A percentile compares a stretch with the other conserved stretches of the same genome.
Conservation (phyloP, 2,329 filamentous ascomycete genomes). For the Venturia effusa region DNA sequence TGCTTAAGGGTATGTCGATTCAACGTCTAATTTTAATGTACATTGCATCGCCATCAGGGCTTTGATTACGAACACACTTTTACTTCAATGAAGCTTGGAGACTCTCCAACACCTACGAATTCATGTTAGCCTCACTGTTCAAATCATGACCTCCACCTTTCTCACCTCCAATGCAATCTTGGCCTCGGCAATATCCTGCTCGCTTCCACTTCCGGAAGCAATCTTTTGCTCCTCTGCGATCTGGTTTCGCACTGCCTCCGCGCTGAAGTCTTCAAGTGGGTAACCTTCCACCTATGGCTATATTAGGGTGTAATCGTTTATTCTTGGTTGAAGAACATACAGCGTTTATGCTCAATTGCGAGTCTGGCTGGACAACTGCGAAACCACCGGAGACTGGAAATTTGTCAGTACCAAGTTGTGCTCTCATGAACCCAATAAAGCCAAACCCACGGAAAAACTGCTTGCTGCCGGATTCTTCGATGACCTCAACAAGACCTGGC, state of each 20-base stretch:
- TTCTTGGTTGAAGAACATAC: slow-evolving; percentile 22
- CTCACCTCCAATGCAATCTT: slow-evolving; percentile 97
- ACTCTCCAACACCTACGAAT: slow-evolving; percentile 63
- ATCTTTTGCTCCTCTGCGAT: slow-evolving; percentile 95
- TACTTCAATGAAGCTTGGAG: slow-evolving; percentile 75
- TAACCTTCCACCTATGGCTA: slow-evolving; percentile 63
- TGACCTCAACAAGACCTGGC: slow-evolving; percentile 87
- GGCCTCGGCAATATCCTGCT: slow-evolving; percentile 95
- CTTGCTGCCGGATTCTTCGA: slow-evolving; percentile 87
- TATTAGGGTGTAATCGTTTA: not conserved
- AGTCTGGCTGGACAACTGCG: slow-evolving; percentile 92
- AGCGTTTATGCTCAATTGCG: slow-evolving; percentile 92
- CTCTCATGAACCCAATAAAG: not conserved
- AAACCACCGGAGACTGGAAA: slow-evolving; percentile 83
- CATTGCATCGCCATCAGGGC: not conserved
- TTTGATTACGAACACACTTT: slow-evolving; percentile 15
- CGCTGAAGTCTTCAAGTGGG: slow-evolving; percentile 90
- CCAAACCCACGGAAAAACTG: slow-evolving; percentile 83
- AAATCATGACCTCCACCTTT: slow-evolving; percentile 15
- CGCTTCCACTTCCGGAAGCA: slow-evolving; percentile 77
- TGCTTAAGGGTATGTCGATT: not conserved
- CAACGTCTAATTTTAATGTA: slow-evolving; percentile 1
- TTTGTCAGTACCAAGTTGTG: slow-evolving; percentile 11
- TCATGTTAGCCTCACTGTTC: slow-evolving; percentile 24
- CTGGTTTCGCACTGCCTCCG: slow-evolving; percentile 80